Evolutionary conservation across 2,329 filamentous ascomycete genomes (phyloP).

Genomic region (Tolypocladium inflatum): DNA sequence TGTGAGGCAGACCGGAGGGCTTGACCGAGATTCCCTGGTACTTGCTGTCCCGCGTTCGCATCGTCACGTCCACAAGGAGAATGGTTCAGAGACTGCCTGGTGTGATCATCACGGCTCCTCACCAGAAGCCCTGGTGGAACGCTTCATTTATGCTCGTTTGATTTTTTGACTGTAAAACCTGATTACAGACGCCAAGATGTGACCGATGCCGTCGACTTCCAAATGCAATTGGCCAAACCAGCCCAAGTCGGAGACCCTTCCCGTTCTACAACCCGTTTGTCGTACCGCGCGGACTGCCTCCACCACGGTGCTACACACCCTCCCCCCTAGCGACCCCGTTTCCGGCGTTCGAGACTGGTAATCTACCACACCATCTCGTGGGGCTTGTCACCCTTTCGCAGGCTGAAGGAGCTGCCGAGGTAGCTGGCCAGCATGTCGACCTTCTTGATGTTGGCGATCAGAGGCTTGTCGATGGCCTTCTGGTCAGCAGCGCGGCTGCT

Average conservation of each 20-base stretch:
- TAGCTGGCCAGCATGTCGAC: constrained; percentile 89
- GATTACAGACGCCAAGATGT: constrained; percentile 59
- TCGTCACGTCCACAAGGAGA: background rate
- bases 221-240: constrained; percentile 57
- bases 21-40: background rate
- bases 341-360: constrained; percentile 1
- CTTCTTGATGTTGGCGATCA: constrained; percentile 97
- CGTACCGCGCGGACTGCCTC: constrained; percentile 4
- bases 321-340: background rate
- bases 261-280: constrained; percentile 33
- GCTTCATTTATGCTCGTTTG: constrained; percentile 31
- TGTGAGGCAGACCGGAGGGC: background rate
- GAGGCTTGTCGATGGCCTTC: constrained; percentile 95
- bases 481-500: constrained; percentile 92
- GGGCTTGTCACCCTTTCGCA: constrained; percentile 98
- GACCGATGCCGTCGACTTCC: constrained; percentile 56
- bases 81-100: background rate
- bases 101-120: constrained; percentile 19
- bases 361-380: constrained; percentile 99
- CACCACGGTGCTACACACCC: constrained; percentile 2
- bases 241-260: constrained; percentile 38
- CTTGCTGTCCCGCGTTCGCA: too few species aligned
- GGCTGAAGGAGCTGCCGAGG: constrained; percentile 92
- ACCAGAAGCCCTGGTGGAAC: constrained; percentile 13
- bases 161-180: constrained; percentile 52